A percentile compares a stretch with the other conserved stretches of the same genome.
phyloP scores from a whole-genome alignment of 2,329 filamentous ascomycete species.

The Aspergillaceae sp. region DNA sequence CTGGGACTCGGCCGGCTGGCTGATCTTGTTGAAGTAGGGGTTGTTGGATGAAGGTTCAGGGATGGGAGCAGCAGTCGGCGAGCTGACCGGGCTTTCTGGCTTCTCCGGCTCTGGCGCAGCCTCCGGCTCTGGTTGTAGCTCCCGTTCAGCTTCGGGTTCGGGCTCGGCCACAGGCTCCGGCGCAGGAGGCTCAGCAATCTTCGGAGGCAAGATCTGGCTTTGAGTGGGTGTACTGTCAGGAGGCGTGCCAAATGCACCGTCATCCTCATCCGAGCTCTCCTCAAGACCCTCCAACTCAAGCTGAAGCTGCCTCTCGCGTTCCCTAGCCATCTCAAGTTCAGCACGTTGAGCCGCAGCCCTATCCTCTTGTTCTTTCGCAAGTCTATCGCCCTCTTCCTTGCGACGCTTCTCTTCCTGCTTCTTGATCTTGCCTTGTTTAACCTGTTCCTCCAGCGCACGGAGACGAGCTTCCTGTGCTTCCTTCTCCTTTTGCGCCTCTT shows the following conservation, averaged over 20 bases:
- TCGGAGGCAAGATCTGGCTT: slow-evolving; percentile 45
- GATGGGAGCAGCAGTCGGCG: slow-evolving; percentile 45
- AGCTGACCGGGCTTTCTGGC: slow-evolving; percentile 41
- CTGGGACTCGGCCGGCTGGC: slow-evolving; percentile 54
- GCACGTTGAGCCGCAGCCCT: slow-evolving; percentile 76
- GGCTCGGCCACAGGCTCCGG: slow-evolving; percentile 15
- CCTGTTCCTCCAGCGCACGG: slow-evolving; percentile 85
- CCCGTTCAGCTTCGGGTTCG: slow-evolving; percentile 35
- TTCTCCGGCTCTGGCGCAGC: slow-evolving; percentile 40
- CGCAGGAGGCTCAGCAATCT: slow-evolving; percentile 15
- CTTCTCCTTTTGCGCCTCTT: slow-evolving; percentile 70
- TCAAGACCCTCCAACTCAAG: slow-evolving; percentile 75
- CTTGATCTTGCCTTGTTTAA: slow-evolving; percentile 84
- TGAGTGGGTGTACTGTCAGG: slow-evolving; percentile 52
- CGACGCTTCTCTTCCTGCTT: slow-evolving; percentile 93
- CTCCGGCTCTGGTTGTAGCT: slow-evolving; percentile 8
- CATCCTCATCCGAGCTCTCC: slow-evolving; percentile 73
- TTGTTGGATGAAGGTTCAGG: slow-evolving; percentile 77
- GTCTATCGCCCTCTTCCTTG: slow-evolving; percentile 78
- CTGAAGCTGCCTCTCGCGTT: slow-evolving; percentile 82
- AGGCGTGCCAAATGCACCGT: slow-evolving; percentile 59
- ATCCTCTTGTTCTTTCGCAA: slow-evolving; percentile 80
- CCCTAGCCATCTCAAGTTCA: slow-evolving; percentile 83
- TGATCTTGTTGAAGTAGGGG: slow-evolving; percentile 87
- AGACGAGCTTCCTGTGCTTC: slow-evolving; percentile 74